Conservation (phyloP, 2,329 filamentous ascomycete species). For the Didymella lethalis region DNA sequence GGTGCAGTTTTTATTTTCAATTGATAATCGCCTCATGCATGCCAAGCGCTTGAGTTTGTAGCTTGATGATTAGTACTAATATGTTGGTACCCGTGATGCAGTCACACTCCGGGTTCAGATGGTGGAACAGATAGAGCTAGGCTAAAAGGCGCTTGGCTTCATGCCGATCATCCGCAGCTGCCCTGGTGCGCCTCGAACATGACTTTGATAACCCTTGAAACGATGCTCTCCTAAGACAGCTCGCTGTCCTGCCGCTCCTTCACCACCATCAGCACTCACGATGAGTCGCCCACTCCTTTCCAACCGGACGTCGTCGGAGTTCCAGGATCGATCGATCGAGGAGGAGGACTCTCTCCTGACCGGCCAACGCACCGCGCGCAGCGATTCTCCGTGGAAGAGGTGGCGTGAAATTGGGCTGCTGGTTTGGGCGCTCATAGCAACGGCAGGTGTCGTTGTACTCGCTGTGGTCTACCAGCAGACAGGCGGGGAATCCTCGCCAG, state of each 20-base stretch:
- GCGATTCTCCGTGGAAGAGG: conserved; percentile 56
- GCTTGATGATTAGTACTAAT: too few species aligned
- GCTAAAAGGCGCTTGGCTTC: conserved; percentile 15
- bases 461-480: conserved; percentile 78
- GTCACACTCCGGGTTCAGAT: conserved; percentile 25
- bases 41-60: too few species aligned
- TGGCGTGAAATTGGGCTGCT: conserved; percentile 81
- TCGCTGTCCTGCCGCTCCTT: conserved; percentile 25
- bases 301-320: conserved; percentile 64
- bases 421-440: conserved; percentile 82
- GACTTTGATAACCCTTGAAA: conserved; percentile 13
- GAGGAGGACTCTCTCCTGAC: conserved; percentile 71
- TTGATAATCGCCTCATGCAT: too few species aligned
- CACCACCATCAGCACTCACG: not conserved
- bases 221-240: conserved; percentile 18
- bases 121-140: conserved; percentile 23
- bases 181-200: conserved; percentile 4
- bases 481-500: conserved; percentile 41
- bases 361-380: conserved; percentile 55
- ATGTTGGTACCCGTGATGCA: conserved; percentile 1
- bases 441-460: conserved; percentile 77
- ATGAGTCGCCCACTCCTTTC: conserved; percentile 60
- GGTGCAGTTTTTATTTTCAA: too few species aligned
- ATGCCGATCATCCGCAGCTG: conserved; percentile 24
- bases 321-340: conserved; percentile 60